phyloP scores from a whole-genome alignment of 495 filamentous ascomycete genomes.

The Sphaerosporella brunnea region DNA sequence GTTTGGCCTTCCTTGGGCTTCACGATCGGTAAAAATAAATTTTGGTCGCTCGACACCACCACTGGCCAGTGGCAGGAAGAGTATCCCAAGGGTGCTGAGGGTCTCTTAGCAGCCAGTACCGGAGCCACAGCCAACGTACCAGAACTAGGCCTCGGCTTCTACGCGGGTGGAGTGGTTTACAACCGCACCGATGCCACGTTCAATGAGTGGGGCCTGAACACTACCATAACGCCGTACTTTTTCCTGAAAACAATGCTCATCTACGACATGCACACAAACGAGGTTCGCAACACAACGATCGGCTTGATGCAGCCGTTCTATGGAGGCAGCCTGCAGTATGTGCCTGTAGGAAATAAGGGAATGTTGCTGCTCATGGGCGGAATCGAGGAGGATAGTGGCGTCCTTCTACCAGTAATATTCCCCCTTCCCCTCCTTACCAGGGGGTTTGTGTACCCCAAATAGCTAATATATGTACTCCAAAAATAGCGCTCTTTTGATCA shows the following conservation, averaged over 20 bases:
- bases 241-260: conserved; percentile 5
- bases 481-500: conserved; percentile 8
- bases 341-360: conserved; percentile 9
- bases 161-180: conserved; percentile 3
- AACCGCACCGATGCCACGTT: conserved; percentile 9
- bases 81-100: neutral
- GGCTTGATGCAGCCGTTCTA: neutral
- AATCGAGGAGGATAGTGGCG: neutral
- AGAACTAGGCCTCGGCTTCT: conserved; percentile 3
- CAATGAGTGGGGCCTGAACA: neutral
- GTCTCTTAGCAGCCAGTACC: conserved; percentile 1
- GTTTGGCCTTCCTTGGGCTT: neutral
- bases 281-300: conserved; percentile 2
- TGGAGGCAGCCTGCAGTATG: conserved; percentile 3
- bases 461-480: neutral
- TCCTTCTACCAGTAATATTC: too few relatives aligned
- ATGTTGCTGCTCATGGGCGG: conserved; percentile 8
- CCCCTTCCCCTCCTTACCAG: too few relatives aligned
- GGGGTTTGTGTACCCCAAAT: too few relatives aligned
- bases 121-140: conserved; percentile 3
- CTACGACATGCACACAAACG: conserved; percentile 7
- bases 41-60: conserved; percentile 8
- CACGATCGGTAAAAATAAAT: neutral
- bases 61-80: conserved; percentile 5
- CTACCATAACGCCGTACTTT: neutral